These are phyloP conservation scores for Cenchrus americanus DNA, from an alignment of 176 grass and related monocot genomes.

Conservation along the genomic window DNA sequence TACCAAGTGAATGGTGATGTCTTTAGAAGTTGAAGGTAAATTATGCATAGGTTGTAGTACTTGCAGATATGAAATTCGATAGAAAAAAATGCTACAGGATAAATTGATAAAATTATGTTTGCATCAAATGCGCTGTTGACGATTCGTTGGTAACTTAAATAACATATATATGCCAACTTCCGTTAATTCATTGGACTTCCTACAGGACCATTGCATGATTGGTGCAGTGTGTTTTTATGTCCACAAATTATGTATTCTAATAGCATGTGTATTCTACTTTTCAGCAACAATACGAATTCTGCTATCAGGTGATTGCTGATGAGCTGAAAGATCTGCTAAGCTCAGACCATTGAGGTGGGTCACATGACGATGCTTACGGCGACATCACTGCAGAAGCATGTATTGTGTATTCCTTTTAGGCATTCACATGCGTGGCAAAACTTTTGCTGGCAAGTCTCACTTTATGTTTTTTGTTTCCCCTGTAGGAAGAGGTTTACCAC, in stretches of 20 bases:
- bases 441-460: background rate
- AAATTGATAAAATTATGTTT: constrained; percentile 6
- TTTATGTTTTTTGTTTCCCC: background rate
- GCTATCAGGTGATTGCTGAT: constrained; percentile 76
- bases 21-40: constrained; percentile 8
- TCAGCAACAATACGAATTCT: constrained; percentile 91
- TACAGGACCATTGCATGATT: background rate
- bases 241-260: constrained; percentile 17
- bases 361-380: background rate
- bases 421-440: background rate
- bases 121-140: background rate
- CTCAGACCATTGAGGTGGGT: constrained; percentile 48
- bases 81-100: background rate
- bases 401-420: background rate
- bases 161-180: background rate
- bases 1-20: background rate
- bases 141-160: background rate
- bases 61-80: background rate
- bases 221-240: constrained; percentile 12
- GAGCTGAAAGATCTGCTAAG: constrained; percentile 76
- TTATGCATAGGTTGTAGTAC: background rate
- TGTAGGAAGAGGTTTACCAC: constrained; percentile 9
- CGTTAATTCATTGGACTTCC: background rate
- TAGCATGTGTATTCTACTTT: constrained; percentile 38
- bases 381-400: constrained; percentile 4